Evolutionary conservation across 495 filamentous ascomycete genomes (phyloP).

Genomic region (Aspergillus carlsbadensis): DNA sequence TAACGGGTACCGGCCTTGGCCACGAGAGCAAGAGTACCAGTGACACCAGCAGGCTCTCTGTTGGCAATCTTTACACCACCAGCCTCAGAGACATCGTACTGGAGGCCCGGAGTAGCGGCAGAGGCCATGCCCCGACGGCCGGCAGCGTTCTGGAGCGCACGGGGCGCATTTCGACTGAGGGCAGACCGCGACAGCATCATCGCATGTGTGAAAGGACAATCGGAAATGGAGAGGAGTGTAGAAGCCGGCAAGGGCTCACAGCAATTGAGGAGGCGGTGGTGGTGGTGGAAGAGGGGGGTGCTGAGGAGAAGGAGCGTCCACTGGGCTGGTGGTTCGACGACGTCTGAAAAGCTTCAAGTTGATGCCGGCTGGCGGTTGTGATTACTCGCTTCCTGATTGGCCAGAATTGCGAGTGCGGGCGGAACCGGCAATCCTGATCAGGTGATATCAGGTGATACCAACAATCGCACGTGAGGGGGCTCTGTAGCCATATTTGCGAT

Average conservation of each 20-base stretch:
- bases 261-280: constrained; percentile 43
- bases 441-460: constrained; percentile 35
- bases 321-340: constrained; percentile 30
- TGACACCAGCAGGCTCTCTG: constrained; percentile 82
- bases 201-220: constrained; percentile 45
- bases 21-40: constrained; percentile 85
- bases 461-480: constrained; percentile 15
- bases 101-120: constrained; percentile 74
- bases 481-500: constrained; percentile 21
- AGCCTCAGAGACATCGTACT: constrained; percentile 83
- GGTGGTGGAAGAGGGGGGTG: constrained; percentile 26
- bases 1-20: constrained; percentile 91
- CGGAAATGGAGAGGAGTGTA: constrained; percentile 28
- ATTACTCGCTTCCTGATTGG: constrained; percentile 47
- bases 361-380: constrained; percentile 42
- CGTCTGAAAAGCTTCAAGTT: constrained; percentile 50
- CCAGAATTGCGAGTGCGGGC: constrained; percentile 39
- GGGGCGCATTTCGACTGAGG: constrained; percentile 73
- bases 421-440: constrained; percentile 43
- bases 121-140: constrained; percentile 75
- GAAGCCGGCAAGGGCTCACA: constrained; percentile 38
- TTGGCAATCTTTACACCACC: constrained; percentile 87
- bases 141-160: constrained; percentile 61
- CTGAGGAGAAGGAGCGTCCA: constrained; percentile 22
- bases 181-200: constrained; percentile 85